Conservation (phyloP, 768 basidiomycete species). For the Phylloporus scabripes region DNA sequence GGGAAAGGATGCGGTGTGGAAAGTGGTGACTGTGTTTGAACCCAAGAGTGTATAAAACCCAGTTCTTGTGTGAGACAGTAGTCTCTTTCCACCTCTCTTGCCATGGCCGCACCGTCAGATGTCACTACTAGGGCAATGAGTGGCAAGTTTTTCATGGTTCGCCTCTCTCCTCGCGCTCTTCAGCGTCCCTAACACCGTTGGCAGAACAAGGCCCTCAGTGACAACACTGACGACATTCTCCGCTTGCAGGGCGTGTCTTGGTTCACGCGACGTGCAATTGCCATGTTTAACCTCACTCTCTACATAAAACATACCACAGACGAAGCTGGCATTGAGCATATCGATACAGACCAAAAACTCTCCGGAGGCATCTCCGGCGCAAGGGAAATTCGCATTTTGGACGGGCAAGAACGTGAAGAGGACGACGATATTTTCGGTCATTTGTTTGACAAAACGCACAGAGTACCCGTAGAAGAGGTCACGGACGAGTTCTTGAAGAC, state of each 20-base stretch:
- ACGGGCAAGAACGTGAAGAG: slow-evolving; percentile 49
- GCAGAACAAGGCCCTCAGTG: slow-evolving; percentile 68
- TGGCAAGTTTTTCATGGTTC: slow-evolving; percentile 61
- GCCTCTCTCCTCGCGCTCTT: slow-evolving; percentile 2
- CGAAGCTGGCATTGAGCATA: slow-evolving; percentile 52
- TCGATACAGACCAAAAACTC: slow-evolving; percentile 61
- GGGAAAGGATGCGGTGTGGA: slow-evolving; percentile 79
- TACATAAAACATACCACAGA: slow-evolving; percentile 60
- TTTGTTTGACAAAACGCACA: slow-evolving; percentile 50
- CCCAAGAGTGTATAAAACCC: slow-evolving; percentile 12
- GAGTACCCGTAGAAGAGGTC: slow-evolving; percentile 44
- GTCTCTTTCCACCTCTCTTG: slow-evolving; percentile 1
- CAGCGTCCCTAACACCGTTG: not conserved
- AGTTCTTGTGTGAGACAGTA: too few species aligned
- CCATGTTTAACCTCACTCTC: slow-evolving; percentile 52
- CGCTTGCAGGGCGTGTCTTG: slow-evolving; percentile 67
- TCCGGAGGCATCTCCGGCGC: slow-evolving; percentile 58
- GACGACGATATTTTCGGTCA: slow-evolving; percentile 58
- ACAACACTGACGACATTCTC: slow-evolving; percentile 57
- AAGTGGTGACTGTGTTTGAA: slow-evolving; percentile 60
- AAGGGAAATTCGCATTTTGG: slow-evolving; percentile 51
- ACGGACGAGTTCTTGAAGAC: slow-evolving; percentile 38
- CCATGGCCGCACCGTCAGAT: slow-evolving; percentile 61
- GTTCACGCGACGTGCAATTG: slow-evolving; percentile 62
- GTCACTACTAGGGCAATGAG: slow-evolving; percentile 56